Base-by-base conservation (phyloP, 257 asterid species). In the Solanum commersonii region DNA sequence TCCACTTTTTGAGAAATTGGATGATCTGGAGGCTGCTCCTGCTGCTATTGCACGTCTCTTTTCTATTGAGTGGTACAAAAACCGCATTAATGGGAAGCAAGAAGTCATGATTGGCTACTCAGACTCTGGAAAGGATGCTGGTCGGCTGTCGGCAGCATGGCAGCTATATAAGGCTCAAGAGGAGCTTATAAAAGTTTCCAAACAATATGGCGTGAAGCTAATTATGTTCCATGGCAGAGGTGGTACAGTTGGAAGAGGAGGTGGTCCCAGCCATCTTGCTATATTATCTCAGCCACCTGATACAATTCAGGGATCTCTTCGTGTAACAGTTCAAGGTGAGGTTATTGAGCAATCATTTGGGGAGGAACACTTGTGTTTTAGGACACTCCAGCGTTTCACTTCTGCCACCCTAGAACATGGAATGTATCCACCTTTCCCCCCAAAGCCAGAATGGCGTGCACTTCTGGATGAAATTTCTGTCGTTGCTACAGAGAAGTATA, bases 161-260 rank as follows among this genome's bases (percentile, higher is more conserved):
- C 92, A 93, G 85, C 65, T 93, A 42, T 93, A 93, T 68, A 93
- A 91, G 90, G 92, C 95, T 86, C 95, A 93, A 87, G 95, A 91
- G 84, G 95, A 91, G 86, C 94, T 93, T 60, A 81, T 93, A 67
- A 90, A 91, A 82, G 95, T 92, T 59, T 91, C 94, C 5, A 93
- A 93, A 90, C 42, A 91, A 52, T 89, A 31, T 25, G 94, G 94
- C 23, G 93, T 93, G 87, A 93, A 93, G 88, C 88, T 93, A 63
- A 93, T 93, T 22, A 91, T 93, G 95, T 93, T 93, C 91, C 95
- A 93, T 6, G 95, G 95, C 9, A 91, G 95, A 27, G 95, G 95
- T 42, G 95, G 95, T 25, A 93, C 94, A 16, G 94, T 93, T 33
- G 95, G 95, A 76, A 86, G 95, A 88, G 95, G 95, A 44, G 95